Conservation (phyloP, 345 rosid species). For the Eucalyptus pauciflora region DNA sequence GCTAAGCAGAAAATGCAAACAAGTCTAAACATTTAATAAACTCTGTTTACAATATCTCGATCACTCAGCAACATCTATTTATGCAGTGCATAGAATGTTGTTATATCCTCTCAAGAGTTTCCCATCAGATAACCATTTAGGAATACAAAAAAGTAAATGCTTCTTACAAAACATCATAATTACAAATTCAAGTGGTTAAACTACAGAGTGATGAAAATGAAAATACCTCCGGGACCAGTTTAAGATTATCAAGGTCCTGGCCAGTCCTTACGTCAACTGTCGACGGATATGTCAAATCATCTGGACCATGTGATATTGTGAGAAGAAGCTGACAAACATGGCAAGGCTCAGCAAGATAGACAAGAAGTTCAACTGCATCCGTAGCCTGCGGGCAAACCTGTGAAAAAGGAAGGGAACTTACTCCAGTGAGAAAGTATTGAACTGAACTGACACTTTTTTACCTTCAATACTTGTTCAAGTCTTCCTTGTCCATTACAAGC, state of each 20-base stretch:
- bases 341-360: constrained; percentile 92
- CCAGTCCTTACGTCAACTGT: constrained; percentile 87
- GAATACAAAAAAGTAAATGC: not conserved
- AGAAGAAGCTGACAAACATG: constrained; percentile 93
- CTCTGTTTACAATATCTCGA: not conserved
- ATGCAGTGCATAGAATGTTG: not conserved
- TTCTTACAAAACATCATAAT: not conserved
- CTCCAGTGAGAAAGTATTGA: not conserved
- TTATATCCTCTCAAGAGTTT: not conserved
- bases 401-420: constrained; percentile 2
- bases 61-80: not conserved
- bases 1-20: not conserved
- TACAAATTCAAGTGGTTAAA: not conserved
- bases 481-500: not conserved
- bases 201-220: not conserved
- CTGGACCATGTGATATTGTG: constrained; percentile 82
- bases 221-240: constrained; percentile 75
- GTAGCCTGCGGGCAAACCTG: constrained; percentile 87
- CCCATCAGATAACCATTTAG: not conserved
- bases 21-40: not conserved
- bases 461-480: not conserved
- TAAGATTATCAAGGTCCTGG: constrained; percentile 67
- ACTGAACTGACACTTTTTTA: not conserved
- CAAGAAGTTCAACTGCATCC: constrained; percentile 76
- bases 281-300: constrained; percentile 81